phyloP scores from a whole-genome alignment of 2,329 filamentous ascomycete genomes.

The Fusarium compactum region DNA sequence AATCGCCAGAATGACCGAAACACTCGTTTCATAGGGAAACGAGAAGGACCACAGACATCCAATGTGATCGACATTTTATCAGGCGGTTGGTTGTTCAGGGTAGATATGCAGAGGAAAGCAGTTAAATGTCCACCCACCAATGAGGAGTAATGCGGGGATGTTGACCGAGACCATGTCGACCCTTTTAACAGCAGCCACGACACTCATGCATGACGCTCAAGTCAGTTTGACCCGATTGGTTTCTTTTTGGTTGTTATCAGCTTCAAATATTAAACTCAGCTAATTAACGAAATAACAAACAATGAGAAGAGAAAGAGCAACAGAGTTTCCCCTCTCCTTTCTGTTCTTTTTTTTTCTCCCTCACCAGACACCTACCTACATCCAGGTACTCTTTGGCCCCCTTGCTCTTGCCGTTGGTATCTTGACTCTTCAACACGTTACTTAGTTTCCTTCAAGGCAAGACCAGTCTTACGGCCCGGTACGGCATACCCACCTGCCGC shows the following conservation, averaged over 20 bases:
- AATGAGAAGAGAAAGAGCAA: neutral
- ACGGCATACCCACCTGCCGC: slow-evolving; percentile 17
- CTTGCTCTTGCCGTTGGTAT: slow-evolving; percentile 1
- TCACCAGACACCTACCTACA: neutral
- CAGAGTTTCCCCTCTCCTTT: slow-evolving; percentile 10
- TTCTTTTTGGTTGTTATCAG: slow-evolving; percentile 24
- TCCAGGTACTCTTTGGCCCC: neutral
- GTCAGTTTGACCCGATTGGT: slow-evolving; percentile 28
- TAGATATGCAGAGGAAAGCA: slow-evolving; percentile 11
- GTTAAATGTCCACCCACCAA: slow-evolving; percentile 30
- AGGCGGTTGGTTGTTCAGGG: slow-evolving; percentile 23
- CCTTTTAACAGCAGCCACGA: slow-evolving; percentile 64
- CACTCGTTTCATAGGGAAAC: neutral
- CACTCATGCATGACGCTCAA: slow-evolving; percentile 55
- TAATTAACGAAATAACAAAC: slow-evolving; percentile 13
- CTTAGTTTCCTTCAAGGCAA: neutral
- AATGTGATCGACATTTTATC: slow-evolving; percentile 14
- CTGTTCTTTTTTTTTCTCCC: neutral
- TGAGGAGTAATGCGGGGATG: slow-evolving; percentile 37
- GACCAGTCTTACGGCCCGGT: neutral
- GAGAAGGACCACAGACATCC: neutral
- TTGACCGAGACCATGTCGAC: slow-evolving; percentile 37
- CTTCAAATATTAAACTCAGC: slow-evolving; percentile 12
- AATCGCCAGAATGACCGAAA: neutral
- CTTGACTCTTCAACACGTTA: neutral